phyloP scores from a whole-genome alignment of 164 flowering plant genomes.

The Magnolia officinalis region DNA sequence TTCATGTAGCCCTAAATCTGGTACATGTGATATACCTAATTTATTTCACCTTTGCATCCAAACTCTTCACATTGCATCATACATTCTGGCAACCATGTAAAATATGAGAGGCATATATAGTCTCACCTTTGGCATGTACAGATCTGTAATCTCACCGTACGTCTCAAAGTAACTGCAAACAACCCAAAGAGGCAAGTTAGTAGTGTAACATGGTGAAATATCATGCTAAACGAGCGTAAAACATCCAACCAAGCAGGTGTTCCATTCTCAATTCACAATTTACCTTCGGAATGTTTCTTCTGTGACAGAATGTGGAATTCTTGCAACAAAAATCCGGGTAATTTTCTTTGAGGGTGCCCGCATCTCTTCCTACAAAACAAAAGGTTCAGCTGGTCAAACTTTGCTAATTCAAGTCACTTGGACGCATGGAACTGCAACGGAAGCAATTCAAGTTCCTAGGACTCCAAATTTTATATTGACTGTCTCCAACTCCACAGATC shows the following conservation, averaged over 20 bases:
- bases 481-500: no score
- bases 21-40: background rate
- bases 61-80: no score
- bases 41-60: background rate
- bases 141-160: conserved; percentile 90
- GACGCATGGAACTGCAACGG: no score
- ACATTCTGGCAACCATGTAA: background rate
- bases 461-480: no score
- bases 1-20: background rate
- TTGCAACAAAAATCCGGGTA: conserved; percentile 83
- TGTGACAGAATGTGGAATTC: conserved; percentile 67
- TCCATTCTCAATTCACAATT: background rate
- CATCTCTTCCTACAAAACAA: conserved; percentile 70
- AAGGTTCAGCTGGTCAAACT: background rate
- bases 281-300: conserved; percentile 68
- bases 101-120: background rate
- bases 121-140: conserved; percentile 97
- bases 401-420: background rate
- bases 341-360: conserved; percentile 63
- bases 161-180: conserved; percentile 84
- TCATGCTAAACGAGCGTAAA: background rate
- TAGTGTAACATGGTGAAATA: background rate
- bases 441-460: no score
- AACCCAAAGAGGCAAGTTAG: background rate
- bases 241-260: background rate